Percentiles rank a stretch among this genome's conserved stretches.
Conservation (phyloP, 768 basidiomycete genomes). For the Chiua virens region DNA sequence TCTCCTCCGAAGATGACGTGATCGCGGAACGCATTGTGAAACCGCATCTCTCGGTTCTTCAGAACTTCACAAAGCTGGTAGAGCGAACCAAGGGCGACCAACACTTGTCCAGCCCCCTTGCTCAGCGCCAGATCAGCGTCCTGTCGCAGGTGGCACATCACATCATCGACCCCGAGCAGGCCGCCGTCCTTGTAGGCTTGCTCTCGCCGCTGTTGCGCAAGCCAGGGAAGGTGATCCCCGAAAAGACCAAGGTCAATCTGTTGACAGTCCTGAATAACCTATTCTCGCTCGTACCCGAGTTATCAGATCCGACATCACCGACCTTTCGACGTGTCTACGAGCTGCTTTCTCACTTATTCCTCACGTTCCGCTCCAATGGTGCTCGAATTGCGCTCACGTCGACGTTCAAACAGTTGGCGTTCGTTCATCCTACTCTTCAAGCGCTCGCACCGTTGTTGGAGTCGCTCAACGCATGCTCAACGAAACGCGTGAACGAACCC, state of each 20-base stretch:
- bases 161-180: constrained; percentile 68
- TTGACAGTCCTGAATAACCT: constrained; percentile 68
- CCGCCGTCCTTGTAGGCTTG: constrained; percentile 65
- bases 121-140: constrained; percentile 79
- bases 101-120: constrained; percentile 58
- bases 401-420: constrained; percentile 58
- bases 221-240: constrained; percentile 72
- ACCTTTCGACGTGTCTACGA: constrained; percentile 56
- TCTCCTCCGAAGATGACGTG: constrained; percentile 49
- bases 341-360: constrained; percentile 75
- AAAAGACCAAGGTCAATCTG: constrained; percentile 83
- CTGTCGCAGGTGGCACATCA: constrained; percentile 79
- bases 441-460: constrained; percentile 55
- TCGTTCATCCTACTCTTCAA: constrained; percentile 40
- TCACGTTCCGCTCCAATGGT: constrained; percentile 66
- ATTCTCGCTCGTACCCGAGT: constrained; percentile 65
- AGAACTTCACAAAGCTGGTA: constrained; percentile 68
- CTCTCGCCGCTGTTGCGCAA: constrained; percentile 81
- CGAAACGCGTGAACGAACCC: constrained; percentile 81
- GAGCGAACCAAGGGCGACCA: constrained; percentile 55
- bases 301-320: constrained; percentile 43
- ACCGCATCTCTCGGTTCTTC: constrained; percentile 68
- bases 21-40: constrained; percentile 57
- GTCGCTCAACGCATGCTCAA: constrained; percentile 83
- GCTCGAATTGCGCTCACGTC: constrained; percentile 69